These are phyloP conservation scores for Neonectria ditissima DNA, from an alignment of 2,329 filamentous ascomycete genomes.

Conservation along the genomic window DNA sequence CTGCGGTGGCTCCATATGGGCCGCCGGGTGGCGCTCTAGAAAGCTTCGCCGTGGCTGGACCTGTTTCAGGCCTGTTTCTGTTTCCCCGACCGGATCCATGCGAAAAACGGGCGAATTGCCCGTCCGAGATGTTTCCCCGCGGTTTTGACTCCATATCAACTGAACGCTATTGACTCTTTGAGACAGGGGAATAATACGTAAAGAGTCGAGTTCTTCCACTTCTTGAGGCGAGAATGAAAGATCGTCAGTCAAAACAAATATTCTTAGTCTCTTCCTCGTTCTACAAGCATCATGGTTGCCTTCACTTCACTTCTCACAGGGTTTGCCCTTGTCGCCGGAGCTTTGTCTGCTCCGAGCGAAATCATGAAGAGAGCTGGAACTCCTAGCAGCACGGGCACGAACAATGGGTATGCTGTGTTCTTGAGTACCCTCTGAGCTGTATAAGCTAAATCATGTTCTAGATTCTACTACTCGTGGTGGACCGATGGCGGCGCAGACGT, in stretches of 20 bases:
- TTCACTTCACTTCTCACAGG: conserved; percentile 43
- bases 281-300: conserved; percentile 36
- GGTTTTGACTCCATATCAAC: conserved; percentile 10
- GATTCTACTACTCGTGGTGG: conserved; percentile 62
- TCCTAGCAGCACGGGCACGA: conserved; percentile 51
- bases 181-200: conserved; percentile 7
- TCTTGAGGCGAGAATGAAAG: neutral
- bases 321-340: conserved; percentile 39
- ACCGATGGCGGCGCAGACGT: conserved; percentile 57
- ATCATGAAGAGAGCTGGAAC: conserved; percentile 44
- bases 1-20: conserved; percentile 26
- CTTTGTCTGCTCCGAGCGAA: conserved; percentile 39
- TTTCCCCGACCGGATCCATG: conserved; percentile 20
- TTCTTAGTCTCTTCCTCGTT: neutral
- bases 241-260: neutral
- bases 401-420: conserved; percentile 49
- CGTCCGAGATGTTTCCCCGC: conserved; percentile 10
- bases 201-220: neutral
- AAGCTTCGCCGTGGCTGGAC: conserved; percentile 5
- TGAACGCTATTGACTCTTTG: conserved; percentile 12
- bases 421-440: neutral
- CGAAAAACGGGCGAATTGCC: conserved; percentile 20
- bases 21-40: conserved; percentile 22
- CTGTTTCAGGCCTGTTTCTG: conserved; percentile 40
- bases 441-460: neutral